Base-by-base conservation (phyloP, 164 flowering plant species). In the Hamamelis virginiana region DNA sequence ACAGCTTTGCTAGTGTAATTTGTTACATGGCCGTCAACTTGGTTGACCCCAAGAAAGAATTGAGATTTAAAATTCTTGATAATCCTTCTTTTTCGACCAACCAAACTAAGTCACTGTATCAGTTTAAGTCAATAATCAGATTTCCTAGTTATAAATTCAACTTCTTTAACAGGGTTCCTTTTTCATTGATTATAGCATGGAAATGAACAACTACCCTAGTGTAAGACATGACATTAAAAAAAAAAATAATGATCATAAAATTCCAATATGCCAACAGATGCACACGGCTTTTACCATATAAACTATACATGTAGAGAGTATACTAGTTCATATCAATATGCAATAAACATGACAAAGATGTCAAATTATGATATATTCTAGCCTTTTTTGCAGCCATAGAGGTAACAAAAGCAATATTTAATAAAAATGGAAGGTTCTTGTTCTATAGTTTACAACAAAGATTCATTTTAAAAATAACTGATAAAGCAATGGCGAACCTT, bases 401-500 rank as follows among this genome's bases (percentile, higher is more conserved):
- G 53, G n/a, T 12, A 50, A 8, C 5, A 18, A 50, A 33, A 33
- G 53, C 21, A 50, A 50, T 50, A 13, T 14, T 50, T n/a, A 50
- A 16, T 5, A n/a, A 50, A 50, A 5, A 50, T 50, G 53, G 21
- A 50, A 19, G 58, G 10, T 15, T 11, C 1, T 22, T 26, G 4
- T 55, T 55, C 6, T 3, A 22, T 21, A 55, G 26, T n/a, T n/a
- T 61, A 33, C 8, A 64, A 23, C 41, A n/a, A 47, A 64, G 21
- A 64, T 45, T 64, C 51, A 55, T 23, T 50, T 22, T 38, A 38
- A 10, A 19, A 33, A 53, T 43, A 27, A 67, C 19, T 9, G 8
- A 41, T 16, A 44, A 59, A 61, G n/a, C 72, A 74, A 76, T 62
- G 26, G 71, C 87, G 76, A 67, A 94, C 98, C 98, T 91, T 33